Evolutionary conservation across 345 rosid genomes (phyloP).

Genomic region (Viola odorata): DNA sequence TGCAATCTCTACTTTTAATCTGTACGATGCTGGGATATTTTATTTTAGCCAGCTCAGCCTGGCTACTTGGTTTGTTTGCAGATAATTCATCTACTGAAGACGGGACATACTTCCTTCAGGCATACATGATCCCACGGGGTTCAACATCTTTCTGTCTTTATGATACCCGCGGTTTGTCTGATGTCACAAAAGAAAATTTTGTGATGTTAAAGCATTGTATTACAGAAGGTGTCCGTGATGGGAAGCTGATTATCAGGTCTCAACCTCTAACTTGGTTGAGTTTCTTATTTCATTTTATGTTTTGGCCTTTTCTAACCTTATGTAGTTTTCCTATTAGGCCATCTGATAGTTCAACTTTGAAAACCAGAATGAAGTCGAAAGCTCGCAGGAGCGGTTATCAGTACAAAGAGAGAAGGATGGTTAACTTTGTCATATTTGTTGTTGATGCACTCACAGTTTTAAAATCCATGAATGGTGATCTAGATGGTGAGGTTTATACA

Average conservation of each 20-base stretch:
- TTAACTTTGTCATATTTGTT: slow-evolving; percentile 67
- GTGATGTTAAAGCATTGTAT: slow-evolving; percentile 55
- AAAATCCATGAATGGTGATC: slow-evolving; percentile 39
- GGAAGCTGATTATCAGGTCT: slow-evolving; percentile 56
- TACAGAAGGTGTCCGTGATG: slow-evolving; percentile 51
- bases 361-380: slow-evolving; percentile 36
- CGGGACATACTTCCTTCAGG: slow-evolving; percentile 71
- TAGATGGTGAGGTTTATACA: slow-evolving; percentile 21
- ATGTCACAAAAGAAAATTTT: slow-evolving; percentile 31
- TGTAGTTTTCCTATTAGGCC: slow-evolving; percentile 36
- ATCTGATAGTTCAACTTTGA: slow-evolving; percentile 45
- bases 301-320: not conserved
- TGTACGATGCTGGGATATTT: no score
- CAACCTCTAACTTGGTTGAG: slow-evolving; percentile 7
- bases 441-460: slow-evolving; percentile 51
- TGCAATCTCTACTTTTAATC: not conserved
- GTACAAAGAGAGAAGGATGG: slow-evolving; percentile 32
- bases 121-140: slow-evolving; percentile 60
- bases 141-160: slow-evolving; percentile 62
- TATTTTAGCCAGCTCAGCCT: no score
- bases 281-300: not conserved
- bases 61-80: slow-evolving; percentile 12
- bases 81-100: slow-evolving; percentile 43
- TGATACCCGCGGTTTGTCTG: slow-evolving; percentile 57
- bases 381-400: slow-evolving; percentile 25